Evolutionary conservation across 2,329 filamentous ascomycete species (phyloP).

Genomic region (Botrytis medusae): DNA sequence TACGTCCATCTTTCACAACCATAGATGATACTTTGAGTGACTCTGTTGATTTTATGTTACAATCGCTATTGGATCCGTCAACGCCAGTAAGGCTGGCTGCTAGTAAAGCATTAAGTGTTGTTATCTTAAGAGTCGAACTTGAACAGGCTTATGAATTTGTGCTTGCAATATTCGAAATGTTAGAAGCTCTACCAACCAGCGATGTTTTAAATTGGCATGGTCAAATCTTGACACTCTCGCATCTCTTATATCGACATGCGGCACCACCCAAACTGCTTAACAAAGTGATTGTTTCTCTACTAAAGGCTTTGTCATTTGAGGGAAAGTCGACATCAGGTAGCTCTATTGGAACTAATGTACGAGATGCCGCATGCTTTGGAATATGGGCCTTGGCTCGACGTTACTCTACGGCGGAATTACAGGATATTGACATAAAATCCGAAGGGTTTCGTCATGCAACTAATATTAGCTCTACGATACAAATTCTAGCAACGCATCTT

Average conservation of each 20-base stretch:
- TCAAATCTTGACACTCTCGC: conserved; percentile 80
- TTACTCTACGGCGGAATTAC: conserved; percentile 77
- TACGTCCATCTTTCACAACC: conserved; percentile 24
- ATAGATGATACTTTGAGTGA: conserved; percentile 65
- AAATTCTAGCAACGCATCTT: conserved; percentile 77
- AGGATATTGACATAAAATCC: conserved; percentile 50
- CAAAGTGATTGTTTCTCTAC: conserved; percentile 72
- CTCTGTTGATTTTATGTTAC: conserved; percentile 77
- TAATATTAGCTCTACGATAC: conserved; percentile 52
- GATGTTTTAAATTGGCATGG: conserved; percentile 75
- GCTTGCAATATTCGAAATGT: conserved; percentile 76
- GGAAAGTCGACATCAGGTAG: conserved; percentile 82
- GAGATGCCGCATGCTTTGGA: conserved; percentile 94
- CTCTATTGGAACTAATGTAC: conserved; percentile 83
- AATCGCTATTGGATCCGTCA: conserved; percentile 79
- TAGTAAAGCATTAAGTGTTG: conserved; percentile 87
- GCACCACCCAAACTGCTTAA: conserved; percentile 69
- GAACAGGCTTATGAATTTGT: conserved; percentile 86
- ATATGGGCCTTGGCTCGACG: conserved; percentile 89
- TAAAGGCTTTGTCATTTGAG: conserved; percentile 83
- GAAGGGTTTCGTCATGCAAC: conserved; percentile 29
- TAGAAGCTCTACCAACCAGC: conserved; percentile 53
- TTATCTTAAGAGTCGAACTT: conserved; percentile 74
- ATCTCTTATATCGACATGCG: conserved; percentile 81
- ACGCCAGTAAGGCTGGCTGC: conserved; percentile 88